These are phyloP conservation scores for Aspergillus pseudoviridinutans DNA, from an alignment of 2,329 filamentous ascomycete species.

Conservation along the genomic window DNA sequence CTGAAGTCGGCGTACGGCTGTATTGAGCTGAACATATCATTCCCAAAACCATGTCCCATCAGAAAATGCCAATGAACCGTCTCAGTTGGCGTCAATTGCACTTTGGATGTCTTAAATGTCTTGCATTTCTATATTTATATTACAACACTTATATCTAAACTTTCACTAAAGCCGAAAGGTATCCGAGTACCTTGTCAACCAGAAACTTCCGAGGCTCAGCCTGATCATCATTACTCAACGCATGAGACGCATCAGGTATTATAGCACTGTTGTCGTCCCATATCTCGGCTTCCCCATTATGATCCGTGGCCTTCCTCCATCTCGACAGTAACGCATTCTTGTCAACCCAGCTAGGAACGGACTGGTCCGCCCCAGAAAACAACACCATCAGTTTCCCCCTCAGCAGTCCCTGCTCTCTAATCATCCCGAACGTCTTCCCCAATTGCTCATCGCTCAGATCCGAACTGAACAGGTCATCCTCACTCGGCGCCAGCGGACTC, in stretches of 20 bases:
- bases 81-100: too few relatives aligned
- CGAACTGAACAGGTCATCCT: constrained; percentile 83
- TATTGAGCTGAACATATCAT: too few relatives aligned
- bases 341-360: constrained; percentile 44
- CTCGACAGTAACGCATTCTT: constrained; percentile 40
- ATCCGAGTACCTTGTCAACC: constrained; percentile 25
- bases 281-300: constrained; percentile 28
- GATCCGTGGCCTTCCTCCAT: constrained; percentile 40
- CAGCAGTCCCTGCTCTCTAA: constrained; percentile 35
- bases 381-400: constrained; percentile 44
- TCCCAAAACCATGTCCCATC: too few relatives aligned
- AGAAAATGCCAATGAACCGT: too few relatives aligned
- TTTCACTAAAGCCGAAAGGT: constrained; percentile 7
- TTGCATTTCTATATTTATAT: too few relatives aligned
- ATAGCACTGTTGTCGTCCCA: constrained; percentile 49
- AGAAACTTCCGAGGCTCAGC: constrained; percentile 25
- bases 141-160: too few relatives aligned
- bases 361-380: constrained; percentile 46
- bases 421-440: constrained; percentile 58
- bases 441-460: constrained; percentile 61
- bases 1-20: too few relatives aligned
- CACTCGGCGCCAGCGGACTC: constrained; percentile 57
- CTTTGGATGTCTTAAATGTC: background rate
- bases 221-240: constrained; percentile 34
- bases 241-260: constrained; percentile 39